Conservation (phyloP, 345 rosid genomes). For the Eucalyptus polyanthemos region DNA sequence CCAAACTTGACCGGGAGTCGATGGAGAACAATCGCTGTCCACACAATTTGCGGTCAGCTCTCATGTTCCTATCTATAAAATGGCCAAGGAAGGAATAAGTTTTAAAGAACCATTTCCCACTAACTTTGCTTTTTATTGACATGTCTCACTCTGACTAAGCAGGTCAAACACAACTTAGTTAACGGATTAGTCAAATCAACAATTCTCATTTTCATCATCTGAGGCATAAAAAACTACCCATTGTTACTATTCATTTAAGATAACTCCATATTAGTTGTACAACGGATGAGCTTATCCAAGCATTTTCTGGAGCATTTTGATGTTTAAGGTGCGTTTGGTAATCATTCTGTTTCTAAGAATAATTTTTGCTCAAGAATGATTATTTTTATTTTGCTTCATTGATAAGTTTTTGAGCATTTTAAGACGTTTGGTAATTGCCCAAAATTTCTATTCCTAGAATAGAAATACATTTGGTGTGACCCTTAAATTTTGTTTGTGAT, state of each 20-base stretch:
- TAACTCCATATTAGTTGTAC: neutral
- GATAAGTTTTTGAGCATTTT: too few species aligned
- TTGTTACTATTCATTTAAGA: neutral
- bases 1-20: neutral
- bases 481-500: too few species aligned
- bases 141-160: neutral
- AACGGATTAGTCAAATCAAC: neutral
- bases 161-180: neutral
- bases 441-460: too few species aligned
- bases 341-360: rapidly evolving
- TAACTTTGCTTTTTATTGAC: neutral
- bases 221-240: neutral
- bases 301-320: too few species aligned
- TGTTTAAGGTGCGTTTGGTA: too few species aligned
- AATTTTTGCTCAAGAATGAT: too few species aligned
- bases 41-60: neutral
- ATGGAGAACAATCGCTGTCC: neutral
- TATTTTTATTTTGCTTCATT: too few species aligned
- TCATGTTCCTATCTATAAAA: neutral
- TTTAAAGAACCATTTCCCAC: neutral
- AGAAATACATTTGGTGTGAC: too few species aligned
- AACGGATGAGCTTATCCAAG: neutral
- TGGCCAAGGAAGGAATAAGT: neutral
- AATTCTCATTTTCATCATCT: neutral
- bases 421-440: rapidly evolving